A percentile compares a stretch with the other conserved stretches of the same genome.
Conservation (phyloP, 1,284 basidiomycete species). For the Flammula alnicola region DNA sequence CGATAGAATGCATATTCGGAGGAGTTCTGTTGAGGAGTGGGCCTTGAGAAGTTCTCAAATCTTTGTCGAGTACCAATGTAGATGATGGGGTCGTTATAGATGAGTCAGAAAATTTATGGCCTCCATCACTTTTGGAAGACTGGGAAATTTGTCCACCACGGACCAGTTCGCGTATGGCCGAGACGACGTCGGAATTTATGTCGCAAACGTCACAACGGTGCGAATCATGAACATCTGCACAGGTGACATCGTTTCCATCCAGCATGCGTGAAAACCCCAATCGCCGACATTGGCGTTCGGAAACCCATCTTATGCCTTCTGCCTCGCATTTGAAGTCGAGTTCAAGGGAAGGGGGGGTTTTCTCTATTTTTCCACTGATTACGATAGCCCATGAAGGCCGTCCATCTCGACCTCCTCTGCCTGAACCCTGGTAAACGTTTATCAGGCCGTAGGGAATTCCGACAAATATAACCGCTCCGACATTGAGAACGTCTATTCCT, state of each 20-base stretch:
- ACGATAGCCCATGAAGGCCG: conserved; percentile 6
- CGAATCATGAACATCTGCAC: not conserved
- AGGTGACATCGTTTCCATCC: not conserved
- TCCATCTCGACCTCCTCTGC: conserved; percentile 18
- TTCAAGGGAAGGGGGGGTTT: no score
- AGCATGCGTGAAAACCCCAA: not conserved
- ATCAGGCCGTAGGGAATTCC: conserved; percentile 19
- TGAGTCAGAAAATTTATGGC: no score
- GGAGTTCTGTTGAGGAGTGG: no score
- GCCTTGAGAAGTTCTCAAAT: no score
- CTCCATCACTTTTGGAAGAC: no score
- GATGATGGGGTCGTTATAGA: no score
- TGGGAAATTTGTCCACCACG: no score
- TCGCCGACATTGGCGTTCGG: not conserved
- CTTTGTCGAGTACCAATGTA: no score
- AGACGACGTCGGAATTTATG: no score
- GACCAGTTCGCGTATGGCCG: no score
- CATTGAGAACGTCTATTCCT: conserved; percentile 19
- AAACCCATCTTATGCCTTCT: not conserved
- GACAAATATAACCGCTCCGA: conserved; percentile 19
- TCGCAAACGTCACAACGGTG: not conserved
- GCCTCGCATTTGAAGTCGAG: not conserved
- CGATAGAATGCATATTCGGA: no score
- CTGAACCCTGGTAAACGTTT: conserved; percentile 24
- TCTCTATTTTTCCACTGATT: not conserved